Evolutionary conservation across 331 rosid species (phyloP).

Genomic region (Prunus yedoensis): DNA sequence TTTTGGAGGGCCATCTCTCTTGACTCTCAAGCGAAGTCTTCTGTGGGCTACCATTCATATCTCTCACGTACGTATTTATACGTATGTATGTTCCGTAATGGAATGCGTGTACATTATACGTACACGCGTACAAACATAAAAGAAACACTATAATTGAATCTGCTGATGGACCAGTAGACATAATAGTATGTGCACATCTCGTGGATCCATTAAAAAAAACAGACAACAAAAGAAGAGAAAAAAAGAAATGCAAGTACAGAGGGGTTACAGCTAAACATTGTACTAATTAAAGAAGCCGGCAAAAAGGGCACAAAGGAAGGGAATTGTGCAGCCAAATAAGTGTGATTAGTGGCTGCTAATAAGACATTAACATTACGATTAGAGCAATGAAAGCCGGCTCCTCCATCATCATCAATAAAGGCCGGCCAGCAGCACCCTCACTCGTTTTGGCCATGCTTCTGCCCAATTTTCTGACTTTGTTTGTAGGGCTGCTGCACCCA

Average conservation of each 20-base stretch:
- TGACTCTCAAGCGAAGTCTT: constrained; percentile 62
- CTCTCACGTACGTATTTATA: not conserved
- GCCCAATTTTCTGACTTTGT: constrained; percentile 35
- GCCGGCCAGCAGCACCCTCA: constrained; percentile 45
- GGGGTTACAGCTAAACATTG: constrained; percentile 47
- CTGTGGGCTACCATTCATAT: constrained; percentile 9
- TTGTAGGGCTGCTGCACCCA: constrained; percentile 15
- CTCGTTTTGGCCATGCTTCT: constrained; percentile 31
- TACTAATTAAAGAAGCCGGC: constrained; percentile 46
- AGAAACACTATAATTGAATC: not conserved
- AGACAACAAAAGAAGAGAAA: constrained; percentile 14
- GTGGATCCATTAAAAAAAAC: not conserved
- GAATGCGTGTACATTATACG: no score
- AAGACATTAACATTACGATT: constrained; percentile 42
- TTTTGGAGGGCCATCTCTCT: constrained; percentile 48
- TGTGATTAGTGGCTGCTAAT: constrained; percentile 33
- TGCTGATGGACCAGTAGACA: no score
- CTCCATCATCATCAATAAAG: constrained; percentile 16
- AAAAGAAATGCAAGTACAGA: constrained; percentile 22
- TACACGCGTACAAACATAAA: not conserved
- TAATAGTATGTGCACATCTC: not conserved
- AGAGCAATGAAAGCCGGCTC: constrained; percentile 41
- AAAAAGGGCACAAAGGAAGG: constrained; percentile 43
- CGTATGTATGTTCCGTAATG: not conserved
- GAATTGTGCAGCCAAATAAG: constrained; percentile 17